Evolutionary conservation across 2,329 filamentous ascomycete species (phyloP).

Genomic region (Ploettnerulaceae sp.): DNA sequence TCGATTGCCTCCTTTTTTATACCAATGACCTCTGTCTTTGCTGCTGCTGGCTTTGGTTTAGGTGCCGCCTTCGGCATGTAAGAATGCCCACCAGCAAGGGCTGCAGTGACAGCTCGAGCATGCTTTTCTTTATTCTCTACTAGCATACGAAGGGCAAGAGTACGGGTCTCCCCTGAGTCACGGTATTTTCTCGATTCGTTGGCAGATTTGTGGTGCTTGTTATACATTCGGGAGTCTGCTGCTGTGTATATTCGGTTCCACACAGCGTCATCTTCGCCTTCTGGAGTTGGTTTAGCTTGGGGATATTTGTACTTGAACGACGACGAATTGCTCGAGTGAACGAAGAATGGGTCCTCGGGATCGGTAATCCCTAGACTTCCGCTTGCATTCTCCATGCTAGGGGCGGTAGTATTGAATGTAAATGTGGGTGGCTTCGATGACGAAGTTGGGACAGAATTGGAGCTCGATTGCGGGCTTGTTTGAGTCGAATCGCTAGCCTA

Average conservation of each 20-base stretch:
- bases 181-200: constrained; percentile 27
- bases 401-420: not conserved
- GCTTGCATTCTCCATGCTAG: not conserved
- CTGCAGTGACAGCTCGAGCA: constrained; percentile 4
- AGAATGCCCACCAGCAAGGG: constrained; percentile 1
- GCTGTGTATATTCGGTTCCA: constrained; percentile 34
- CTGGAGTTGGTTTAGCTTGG: constrained; percentile 30
- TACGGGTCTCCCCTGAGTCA: constrained; percentile 24
- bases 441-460: not conserved
- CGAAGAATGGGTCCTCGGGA: constrained; percentile 9
- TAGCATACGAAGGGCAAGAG: constrained; percentile 26
- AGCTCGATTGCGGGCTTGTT: not conserved
- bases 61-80: constrained; percentile 14
- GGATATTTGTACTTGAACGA: constrained; percentile 33
- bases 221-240: constrained; percentile 33
- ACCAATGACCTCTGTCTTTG: constrained; percentile 9
- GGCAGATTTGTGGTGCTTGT: constrained; percentile 27
- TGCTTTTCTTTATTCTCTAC: constrained; percentile 29
- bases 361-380: constrained; percentile 7
- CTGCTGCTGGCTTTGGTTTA: constrained; percentile 12
- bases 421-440: constrained; percentile 1
- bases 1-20: constrained; percentile 22
- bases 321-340: constrained; percentile 21
- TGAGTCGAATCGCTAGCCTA: not conserved
- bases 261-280: constrained; percentile 27